phyloP scores from a whole-genome alignment of 2,329 filamentous ascomycete species.

The Sordariomycetes sp. region DNA sequence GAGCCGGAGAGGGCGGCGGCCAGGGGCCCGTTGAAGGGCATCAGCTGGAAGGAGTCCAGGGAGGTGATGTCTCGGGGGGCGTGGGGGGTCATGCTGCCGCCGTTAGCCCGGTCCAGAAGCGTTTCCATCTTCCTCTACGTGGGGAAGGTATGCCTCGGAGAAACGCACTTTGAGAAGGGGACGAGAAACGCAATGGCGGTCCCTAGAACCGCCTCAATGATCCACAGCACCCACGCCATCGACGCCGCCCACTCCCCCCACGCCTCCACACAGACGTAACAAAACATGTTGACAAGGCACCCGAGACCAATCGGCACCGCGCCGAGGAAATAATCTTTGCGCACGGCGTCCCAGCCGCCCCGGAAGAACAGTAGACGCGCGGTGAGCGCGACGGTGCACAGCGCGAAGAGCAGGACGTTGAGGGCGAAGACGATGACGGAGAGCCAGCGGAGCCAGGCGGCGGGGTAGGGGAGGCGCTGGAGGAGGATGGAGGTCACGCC shows the following conservation, averaged over 20 bases:
- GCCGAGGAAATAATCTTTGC: conserved; percentile 42
- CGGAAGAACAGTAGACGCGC: conserved; percentile 25
- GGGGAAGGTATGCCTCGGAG: not conserved
- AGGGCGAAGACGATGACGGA: conserved; percentile 22
- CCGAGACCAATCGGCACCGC: conserved; percentile 51
- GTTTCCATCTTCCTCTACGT: not conserved
- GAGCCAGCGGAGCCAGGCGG: conserved; percentile 38
- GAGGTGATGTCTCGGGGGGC: conserved; percentile 22
- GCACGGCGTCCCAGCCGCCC: not conserved
- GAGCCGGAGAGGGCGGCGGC: conserved; percentile 32
- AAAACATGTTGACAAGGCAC: conserved; percentile 47
- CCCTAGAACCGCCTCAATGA: conserved; percentile 32
- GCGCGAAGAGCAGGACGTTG: not conserved
- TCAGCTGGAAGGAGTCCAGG: conserved; percentile 46
- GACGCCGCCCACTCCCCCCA: conserved; percentile 40
- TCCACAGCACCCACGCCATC: conserved; percentile 39
- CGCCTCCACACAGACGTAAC: conserved; percentile 38
- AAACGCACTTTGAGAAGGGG: conserved; percentile 17
- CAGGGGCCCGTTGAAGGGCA: conserved; percentile 49
- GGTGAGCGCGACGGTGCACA: conserved; percentile 12
- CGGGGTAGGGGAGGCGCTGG: conserved; percentile 42
- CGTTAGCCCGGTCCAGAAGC: too few species aligned
- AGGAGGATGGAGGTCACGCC: conserved; percentile 50
- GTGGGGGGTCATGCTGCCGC: not conserved
- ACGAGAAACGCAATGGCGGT: conserved; percentile 29